Conservation (phyloP, 345 rosid species). For the Brassica nigra region DNA sequence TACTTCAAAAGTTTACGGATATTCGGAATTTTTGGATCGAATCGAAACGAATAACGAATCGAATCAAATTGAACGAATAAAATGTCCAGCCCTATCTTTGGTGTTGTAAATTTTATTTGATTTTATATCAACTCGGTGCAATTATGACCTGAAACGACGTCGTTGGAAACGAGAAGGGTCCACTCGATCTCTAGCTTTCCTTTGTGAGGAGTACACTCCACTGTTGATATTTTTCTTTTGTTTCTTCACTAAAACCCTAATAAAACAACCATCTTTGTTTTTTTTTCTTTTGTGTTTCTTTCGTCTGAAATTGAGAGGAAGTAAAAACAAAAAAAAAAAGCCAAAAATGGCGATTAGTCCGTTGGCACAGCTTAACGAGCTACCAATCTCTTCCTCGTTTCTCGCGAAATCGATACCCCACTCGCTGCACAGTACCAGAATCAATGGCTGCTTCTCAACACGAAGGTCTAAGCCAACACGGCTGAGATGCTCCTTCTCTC, state of each 20-base stretch:
- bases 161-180: constrained; percentile 35
- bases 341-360: constrained; percentile 62
- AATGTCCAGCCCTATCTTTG: too few species aligned
- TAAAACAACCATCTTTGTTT: constrained; percentile 1
- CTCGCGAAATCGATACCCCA: constrained; percentile 29
- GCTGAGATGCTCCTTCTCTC: constrained; percentile 64
- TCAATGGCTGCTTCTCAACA: constrained; percentile 36
- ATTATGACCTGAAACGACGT: background rate
- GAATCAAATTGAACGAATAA: too few species aligned
- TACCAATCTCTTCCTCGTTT: constrained; percentile 47
- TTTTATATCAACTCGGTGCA: background rate
- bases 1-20: too few species aligned
- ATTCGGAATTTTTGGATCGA: too few species aligned
- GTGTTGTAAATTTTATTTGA: too few species aligned
- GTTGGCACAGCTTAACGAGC: constrained; percentile 52
- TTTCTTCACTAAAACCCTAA: constrained; percentile 40
- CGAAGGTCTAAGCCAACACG: constrained; percentile 36
- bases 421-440: constrained; percentile 35
- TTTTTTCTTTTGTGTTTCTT: background rate
- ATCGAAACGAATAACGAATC: too few species aligned
- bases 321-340: background rate
- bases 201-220: background rate
- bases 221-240: constrained; percentile 30
- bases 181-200: constrained; percentile 25
- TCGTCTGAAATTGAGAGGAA: too few species aligned